These are phyloP conservation scores for Glutinoglossum americanum DNA, from an alignment of 495 filamentous ascomycete species.

Conservation along the genomic window DNA sequence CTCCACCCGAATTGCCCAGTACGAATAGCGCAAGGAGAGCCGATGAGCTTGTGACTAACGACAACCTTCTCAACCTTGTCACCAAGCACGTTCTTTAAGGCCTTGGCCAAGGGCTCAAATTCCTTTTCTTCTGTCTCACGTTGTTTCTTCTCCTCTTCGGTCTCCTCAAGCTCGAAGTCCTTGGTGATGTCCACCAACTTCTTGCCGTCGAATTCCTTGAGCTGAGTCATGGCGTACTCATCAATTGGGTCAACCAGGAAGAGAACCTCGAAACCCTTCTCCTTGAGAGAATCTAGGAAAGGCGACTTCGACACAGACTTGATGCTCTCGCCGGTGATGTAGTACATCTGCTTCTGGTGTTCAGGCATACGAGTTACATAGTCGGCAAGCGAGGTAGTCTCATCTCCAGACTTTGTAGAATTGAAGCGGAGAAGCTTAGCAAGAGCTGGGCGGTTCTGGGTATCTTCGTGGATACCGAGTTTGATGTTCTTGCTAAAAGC, in stretches of 20 bases:
- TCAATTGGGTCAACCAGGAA: slow-evolving; percentile 99
- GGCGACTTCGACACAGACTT: slow-evolving; percentile 96
- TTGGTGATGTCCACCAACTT: slow-evolving; percentile 99
- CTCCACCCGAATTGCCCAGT: slow-evolving; percentile 99
- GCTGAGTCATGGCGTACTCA: slow-evolving; percentile 99
- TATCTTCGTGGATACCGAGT: slow-evolving; percentile 99
- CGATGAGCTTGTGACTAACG: slow-evolving; percentile 91
- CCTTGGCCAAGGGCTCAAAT: slow-evolving; percentile 80
- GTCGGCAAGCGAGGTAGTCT: slow-evolving; percentile 81
- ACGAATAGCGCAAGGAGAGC: slow-evolving; percentile 93
- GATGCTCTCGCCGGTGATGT: slow-evolving; percentile 98
- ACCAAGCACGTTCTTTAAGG: slow-evolving; percentile 94
- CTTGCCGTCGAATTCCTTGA: slow-evolving; percentile 99
- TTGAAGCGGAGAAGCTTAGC: slow-evolving; percentile 97
- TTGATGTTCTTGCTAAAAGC: slow-evolving; percentile 99
- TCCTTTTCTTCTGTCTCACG: slow-evolving; percentile 97
- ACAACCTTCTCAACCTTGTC: slow-evolving; percentile 99
- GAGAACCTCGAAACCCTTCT: slow-evolving; percentile 98
- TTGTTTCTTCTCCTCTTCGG: slow-evolving; percentile 93
- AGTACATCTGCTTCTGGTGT: slow-evolving; percentile 99
- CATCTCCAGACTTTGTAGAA: slow-evolving; percentile 96
- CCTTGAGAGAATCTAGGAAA: slow-evolving; percentile 97
- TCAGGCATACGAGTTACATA: slow-evolving; percentile 98
- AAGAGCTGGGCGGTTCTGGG: slow-evolving; percentile 81
- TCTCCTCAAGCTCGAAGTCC: slow-evolving; percentile 99